A percentile compares a stretch with the other conserved stretches of the same genome.
Conservation (phyloP, 2,329 filamentous ascomycete genomes). For the Epichloe uncinata region DNA sequence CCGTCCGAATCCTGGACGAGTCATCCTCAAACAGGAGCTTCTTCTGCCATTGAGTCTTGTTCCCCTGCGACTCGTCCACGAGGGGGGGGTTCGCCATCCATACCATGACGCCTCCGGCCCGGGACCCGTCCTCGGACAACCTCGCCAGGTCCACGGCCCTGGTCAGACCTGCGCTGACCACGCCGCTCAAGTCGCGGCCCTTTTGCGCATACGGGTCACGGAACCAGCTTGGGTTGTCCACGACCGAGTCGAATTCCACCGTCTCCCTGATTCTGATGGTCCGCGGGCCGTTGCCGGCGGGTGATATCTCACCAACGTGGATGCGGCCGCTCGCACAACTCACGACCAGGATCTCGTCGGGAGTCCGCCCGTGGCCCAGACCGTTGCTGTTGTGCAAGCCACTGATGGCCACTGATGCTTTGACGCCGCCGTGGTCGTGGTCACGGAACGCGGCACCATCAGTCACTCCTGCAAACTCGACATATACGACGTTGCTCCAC, state of each 20-base stretch:
- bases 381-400: constrained; percentile 43
- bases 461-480: constrained; percentile 23
- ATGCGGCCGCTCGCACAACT: constrained; percentile 33
- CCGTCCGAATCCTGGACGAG: constrained; percentile 32
- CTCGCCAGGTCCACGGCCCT: constrained; percentile 24
- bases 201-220: constrained; percentile 33
- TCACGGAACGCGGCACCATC: constrained; percentile 2
- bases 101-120: constrained; percentile 30
- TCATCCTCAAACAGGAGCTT: constrained; percentile 45
- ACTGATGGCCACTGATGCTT: constrained; percentile 28
- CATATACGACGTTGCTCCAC: constrained; percentile 37
- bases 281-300: constrained; percentile 7
- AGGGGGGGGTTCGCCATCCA: constrained; percentile 21
- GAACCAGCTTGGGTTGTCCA: constrained; percentile 49
- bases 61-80: not conserved
- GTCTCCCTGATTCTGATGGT: constrained; percentile 23
- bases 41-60: constrained; percentile 24
- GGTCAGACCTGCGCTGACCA: constrained; percentile 35
- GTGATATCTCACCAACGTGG: constrained; percentile 24
- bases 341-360: constrained; percentile 27
- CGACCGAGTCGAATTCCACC: constrained; percentile 28
- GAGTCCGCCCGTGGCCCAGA: constrained; percentile 32
- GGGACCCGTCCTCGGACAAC: constrained; percentile 19
- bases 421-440: constrained; percentile 21
- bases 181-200: constrained; percentile 37